Evolutionary conservation across 768 basidiomycete genomes (phyloP).

Genomic region (Suillus sp.): DNA sequence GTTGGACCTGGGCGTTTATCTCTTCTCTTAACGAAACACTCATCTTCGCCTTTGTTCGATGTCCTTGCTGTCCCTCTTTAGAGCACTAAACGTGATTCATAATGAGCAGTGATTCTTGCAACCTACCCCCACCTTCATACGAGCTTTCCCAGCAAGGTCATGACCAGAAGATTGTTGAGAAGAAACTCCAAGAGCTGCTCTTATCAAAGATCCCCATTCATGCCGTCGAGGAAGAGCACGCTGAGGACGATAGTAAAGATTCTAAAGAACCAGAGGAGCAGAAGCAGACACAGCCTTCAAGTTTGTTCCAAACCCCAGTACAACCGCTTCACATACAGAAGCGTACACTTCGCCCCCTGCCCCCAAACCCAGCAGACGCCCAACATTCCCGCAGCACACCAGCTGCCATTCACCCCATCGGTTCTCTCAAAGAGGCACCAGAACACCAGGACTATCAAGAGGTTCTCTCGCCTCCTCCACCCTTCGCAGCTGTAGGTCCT

Average conservation of each 20-base stretch:
- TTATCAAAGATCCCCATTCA: constrained; percentile 18
- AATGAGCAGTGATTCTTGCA: constrained; percentile 28
- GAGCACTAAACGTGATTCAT: constrained; percentile 2
- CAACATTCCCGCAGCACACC: not conserved
- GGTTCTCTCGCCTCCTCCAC: constrained; percentile 36
- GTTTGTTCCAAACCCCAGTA: not conserved
- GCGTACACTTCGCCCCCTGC: constrained; percentile 28
- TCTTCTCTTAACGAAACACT: constrained; percentile 8
- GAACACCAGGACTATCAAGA: constrained; percentile 11
- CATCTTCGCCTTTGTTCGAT: constrained; percentile 8
- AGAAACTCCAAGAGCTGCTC: constrained; percentile 15
- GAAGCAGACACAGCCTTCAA: constrained; percentile 11
- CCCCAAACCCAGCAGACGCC: constrained; percentile 22
- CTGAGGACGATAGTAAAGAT: constrained; percentile 21
- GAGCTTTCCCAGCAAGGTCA: constrained; percentile 42
- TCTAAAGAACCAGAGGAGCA: constrained; percentile 7
- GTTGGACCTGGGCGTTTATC: constrained; percentile 6
- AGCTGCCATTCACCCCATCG: not conserved
- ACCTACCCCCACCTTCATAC: constrained; percentile 45
- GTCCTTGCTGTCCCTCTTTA: constrained; percentile 4
- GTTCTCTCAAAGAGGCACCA: constrained; percentile 13
- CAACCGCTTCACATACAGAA: constrained; percentile 17
- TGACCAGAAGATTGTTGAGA: constrained; percentile 51
- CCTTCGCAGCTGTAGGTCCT: constrained; percentile 35
- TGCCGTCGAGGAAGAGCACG: constrained; percentile 22